phyloP scores from a whole-genome alignment of 805 yeast species.

The Candida vartiovaarae region DNA sequence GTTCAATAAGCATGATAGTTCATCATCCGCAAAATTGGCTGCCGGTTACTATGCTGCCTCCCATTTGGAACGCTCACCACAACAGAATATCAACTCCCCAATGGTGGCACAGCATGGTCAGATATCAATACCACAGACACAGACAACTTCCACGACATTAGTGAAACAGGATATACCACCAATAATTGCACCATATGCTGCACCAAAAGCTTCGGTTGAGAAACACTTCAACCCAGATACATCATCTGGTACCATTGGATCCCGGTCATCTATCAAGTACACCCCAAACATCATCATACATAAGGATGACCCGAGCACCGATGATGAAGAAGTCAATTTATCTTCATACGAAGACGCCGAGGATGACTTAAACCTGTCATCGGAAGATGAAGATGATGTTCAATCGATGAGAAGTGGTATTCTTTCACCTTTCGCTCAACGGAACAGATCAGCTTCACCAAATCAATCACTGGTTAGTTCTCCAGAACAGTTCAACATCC shows the following conservation, averaged over 20 bases:
- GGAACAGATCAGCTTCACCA: not conserved
- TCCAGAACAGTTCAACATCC: not conserved
- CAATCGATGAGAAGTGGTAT: constrained; percentile 16
- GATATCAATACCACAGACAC: too few species aligned
- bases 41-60: not conserved
- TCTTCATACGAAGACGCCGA: constrained; percentile 2
- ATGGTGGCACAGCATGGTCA: too few species aligned
- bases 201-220: too few species aligned
- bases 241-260: not conserved
- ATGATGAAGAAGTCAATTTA: constrained; percentile 10
- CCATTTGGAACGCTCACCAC: not conserved
- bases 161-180: too few species aligned
- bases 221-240: not conserved
- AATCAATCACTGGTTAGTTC: not conserved
- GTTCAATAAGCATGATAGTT: not conserved
- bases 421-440: constrained; percentile 7
- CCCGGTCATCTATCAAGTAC: constrained; percentile 1
- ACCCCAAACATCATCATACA: constrained; percentile 1
- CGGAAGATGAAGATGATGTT: constrained; percentile 6
- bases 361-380: constrained; percentile 2
- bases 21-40: not conserved
- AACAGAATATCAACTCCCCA: too few species aligned
- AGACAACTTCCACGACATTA: too few species aligned
- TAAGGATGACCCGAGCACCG: constrained; percentile 7
- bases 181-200: too few species aligned